These are phyloP conservation scores for Penicillium sp. DNA, from an alignment of 2,329 filamentous ascomycete species.

Conservation along the genomic window DNA sequence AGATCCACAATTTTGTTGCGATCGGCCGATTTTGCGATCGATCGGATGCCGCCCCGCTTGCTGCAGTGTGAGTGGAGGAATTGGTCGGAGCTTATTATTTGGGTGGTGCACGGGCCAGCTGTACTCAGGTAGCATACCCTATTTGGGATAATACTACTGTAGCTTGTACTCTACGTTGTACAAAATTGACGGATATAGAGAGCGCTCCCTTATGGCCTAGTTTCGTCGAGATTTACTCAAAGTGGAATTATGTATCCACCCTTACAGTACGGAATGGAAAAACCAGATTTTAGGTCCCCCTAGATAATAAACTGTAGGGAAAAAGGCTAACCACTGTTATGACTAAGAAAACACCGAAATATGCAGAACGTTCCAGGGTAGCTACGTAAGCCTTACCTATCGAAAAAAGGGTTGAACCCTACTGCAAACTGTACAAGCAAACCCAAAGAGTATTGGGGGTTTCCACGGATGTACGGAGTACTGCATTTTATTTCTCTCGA, in stretches of 20 bases:
- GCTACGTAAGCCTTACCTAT: background rate
- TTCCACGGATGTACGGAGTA: too few relatives aligned
- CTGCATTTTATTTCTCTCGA: too few relatives aligned
- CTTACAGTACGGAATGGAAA: too few relatives aligned
- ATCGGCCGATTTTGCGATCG: background rate
- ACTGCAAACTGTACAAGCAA: background rate
- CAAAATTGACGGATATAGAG: too few relatives aligned
- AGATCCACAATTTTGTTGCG: background rate
- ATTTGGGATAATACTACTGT: background rate
- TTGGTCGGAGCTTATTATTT: background rate
- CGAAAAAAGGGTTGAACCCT: background rate
- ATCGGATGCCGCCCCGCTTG: background rate
- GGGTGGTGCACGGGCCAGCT: background rate
- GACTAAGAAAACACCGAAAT: too few relatives aligned
- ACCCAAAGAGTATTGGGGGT: background rate
- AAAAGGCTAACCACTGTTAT: too few relatives aligned
- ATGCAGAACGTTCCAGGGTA: background rate
- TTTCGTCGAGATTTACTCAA: too few relatives aligned
- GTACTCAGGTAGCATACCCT: background rate
- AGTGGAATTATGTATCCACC: too few relatives aligned
- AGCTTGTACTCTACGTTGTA: background rate
- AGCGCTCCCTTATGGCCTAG: too few relatives aligned
- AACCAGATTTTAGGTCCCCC: background rate
- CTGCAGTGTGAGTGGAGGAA: background rate
- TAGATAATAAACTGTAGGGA: too few relatives aligned